Evolutionary conservation across 179 eudicot species (phyloP).

Genomic region (Heliamphora pulchella): DNA sequence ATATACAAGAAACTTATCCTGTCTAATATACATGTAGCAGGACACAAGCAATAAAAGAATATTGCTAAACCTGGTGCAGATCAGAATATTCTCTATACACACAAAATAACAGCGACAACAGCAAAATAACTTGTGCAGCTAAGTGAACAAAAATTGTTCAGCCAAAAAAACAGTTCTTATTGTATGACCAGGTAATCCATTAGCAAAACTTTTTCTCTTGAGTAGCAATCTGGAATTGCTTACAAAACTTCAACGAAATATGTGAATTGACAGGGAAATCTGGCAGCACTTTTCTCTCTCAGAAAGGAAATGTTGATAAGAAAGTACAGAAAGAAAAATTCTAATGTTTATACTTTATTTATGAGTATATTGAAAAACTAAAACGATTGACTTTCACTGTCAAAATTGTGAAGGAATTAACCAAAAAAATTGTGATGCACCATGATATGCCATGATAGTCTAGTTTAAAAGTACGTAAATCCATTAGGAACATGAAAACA

Average conservation of each 20-base stretch:
- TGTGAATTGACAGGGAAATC: too few relatives aligned
- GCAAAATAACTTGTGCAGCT: background rate
- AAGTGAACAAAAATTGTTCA: background rate
- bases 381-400: background rate
- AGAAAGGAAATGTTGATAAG: background rate
- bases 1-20: too few relatives aligned
- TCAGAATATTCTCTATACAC: too few relatives aligned
- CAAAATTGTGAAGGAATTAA: background rate
- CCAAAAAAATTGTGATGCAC: background rate
- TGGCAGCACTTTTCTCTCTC: background rate
- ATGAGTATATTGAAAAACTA: background rate
- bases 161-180: background rate
- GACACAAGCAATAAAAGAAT: too few relatives aligned
- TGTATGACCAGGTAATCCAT: background rate
- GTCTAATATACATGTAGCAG: too few relatives aligned
- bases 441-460: background rate
- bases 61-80: too few relatives aligned
- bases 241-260: background rate
- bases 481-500: background rate
- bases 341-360: background rate
- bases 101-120: background rate
- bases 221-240: background rate
- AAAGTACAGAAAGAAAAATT: too few relatives aligned
- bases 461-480: background rate
- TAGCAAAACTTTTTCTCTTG: background rate